phyloP scores from a whole-genome alignment of 441 rosid species.

The Brassica hybrid region DNA sequence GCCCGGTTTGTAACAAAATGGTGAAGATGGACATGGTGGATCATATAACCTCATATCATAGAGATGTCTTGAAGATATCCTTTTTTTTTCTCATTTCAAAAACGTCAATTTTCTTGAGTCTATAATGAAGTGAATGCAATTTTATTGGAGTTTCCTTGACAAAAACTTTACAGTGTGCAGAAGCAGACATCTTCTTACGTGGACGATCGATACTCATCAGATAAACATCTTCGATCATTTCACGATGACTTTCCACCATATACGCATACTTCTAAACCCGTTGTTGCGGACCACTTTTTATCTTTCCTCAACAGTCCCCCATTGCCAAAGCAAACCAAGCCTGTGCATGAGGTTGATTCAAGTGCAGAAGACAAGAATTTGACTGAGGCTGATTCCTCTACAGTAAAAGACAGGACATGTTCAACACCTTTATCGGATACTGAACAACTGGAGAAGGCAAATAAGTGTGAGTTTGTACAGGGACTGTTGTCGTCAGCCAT shows the following conservation, averaged over 20 bases:
- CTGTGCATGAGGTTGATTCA: slow-evolving; percentile 25
- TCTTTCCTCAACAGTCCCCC: slow-evolving; percentile 35
- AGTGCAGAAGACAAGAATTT: slow-evolving; percentile 3
- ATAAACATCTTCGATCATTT: slow-evolving; percentile 27
- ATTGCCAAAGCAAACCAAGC: slow-evolving; percentile 30
- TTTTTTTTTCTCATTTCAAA: slow-evolving; percentile 1
- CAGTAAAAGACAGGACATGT: not conserved
- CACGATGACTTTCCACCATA: slow-evolving; percentile 24
- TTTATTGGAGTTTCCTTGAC: slow-evolving; percentile 37
- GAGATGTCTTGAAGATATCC: slow-evolving; percentile 46
- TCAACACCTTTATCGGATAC: slow-evolving; percentile 27
- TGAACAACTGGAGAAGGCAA: slow-evolving; percentile 41
- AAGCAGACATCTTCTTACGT: slow-evolving; percentile 26
- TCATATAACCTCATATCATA: slow-evolving; percentile 41
- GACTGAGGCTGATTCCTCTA: not conserved
- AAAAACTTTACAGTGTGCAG: slow-evolving; percentile 34
- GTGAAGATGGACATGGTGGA: slow-evolving; percentile 47
- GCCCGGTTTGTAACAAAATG: slow-evolving; percentile 41
- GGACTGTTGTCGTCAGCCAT: slow-evolving; percentile 41
- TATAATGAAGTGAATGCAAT: not conserved
- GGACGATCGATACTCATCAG: slow-evolving; percentile 39
- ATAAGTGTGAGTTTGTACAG: slow-evolving; percentile 42
- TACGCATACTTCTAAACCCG: slow-evolving; percentile 12
- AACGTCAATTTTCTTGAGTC: not conserved
- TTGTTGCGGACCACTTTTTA: slow-evolving; percentile 26